phyloP scores from a whole-genome alignment of 2,329 filamentous ascomycete species.

The Penicillium oxalicum region DNA sequence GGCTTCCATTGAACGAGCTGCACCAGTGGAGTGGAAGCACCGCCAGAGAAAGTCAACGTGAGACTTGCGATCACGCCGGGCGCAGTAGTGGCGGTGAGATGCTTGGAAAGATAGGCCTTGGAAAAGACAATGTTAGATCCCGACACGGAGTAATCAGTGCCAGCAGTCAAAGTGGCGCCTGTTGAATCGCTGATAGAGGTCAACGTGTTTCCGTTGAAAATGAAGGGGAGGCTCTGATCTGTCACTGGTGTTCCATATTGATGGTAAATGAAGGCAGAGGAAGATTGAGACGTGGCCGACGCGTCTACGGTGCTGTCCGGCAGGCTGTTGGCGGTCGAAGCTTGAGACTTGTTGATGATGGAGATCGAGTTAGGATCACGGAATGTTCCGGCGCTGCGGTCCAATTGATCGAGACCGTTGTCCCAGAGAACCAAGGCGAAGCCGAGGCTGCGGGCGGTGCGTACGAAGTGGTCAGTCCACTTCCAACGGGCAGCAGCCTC shows the following conservation, averaged over 20 bases:
- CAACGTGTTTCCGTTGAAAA: slow-evolving; percentile 52
- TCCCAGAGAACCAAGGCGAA: slow-evolving; percentile 54
- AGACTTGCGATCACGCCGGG: slow-evolving; percentile 48
- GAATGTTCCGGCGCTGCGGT: slow-evolving; percentile 47
- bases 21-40: slow-evolving; percentile 41
- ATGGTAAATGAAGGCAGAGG: slow-evolving; percentile 53
- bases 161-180: slow-evolving; percentile 30
- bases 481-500: slow-evolving; percentile 54
- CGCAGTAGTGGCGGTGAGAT: slow-evolving; percentile 38
- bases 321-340: slow-evolving; percentile 45
- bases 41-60: slow-evolving; percentile 49
- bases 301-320: slow-evolving; percentile 49
- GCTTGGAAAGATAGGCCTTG: slow-evolving; percentile 42
- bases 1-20: slow-evolving; percentile 50
- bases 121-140: slow-evolving; percentile 45
- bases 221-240: slow-evolving; percentile 44
- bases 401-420: slow-evolving; percentile 52
- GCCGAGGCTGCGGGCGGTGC: slow-evolving; percentile 45
- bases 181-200: slow-evolving; percentile 35
- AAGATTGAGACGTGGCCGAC: slow-evolving; percentile 41
- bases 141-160: slow-evolving; percentile 46
- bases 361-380: slow-evolving; percentile 46
- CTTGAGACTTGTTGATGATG: slow-evolving; percentile 44
- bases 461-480: slow-evolving; percentile 52
- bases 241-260: slow-evolving; percentile 41